Conservation (phyloP, 441 rosid genomes). For the Mallotus repandus region DNA sequence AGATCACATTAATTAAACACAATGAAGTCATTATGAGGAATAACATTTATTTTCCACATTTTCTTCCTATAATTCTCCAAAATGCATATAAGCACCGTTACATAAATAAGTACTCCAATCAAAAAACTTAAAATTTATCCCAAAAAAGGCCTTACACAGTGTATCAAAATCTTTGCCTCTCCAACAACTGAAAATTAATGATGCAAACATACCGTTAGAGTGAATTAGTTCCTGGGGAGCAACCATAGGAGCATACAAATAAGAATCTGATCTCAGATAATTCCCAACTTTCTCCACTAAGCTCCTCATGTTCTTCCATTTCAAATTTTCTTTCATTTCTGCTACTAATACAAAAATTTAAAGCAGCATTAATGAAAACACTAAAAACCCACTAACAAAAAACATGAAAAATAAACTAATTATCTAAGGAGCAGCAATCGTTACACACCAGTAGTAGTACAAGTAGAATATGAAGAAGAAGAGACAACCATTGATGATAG, state of each 20-base stretch:
- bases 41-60: no score
- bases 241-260: slow-evolving; percentile 44
- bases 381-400: not conserved
- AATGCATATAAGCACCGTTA: no score
- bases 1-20: no score
- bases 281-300: slow-evolving; percentile 34
- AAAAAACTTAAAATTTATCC: no score
- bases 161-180: no score
- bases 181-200: not conserved
- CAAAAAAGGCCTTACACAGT: no score
- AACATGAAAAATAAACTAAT: not conserved
- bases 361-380: not conserved
- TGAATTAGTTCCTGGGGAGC: slow-evolving; percentile 17
- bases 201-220: slow-evolving; percentile 32
- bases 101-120: no score
- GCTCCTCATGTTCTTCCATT: slow-evolving; percentile 25
- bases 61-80: no score
- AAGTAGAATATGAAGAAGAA: slow-evolving; percentile 19
- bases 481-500: slow-evolving; percentile 21
- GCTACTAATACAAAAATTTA: slow-evolving; percentile 17
- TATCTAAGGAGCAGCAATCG: not conserved
- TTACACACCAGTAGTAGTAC: not conserved
- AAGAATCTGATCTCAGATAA: slow-evolving; percentile 45
- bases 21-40: no score
- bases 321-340: slow-evolving; percentile 20